Evolutionary conservation across 129 eudicot species (phyloP).

Genomic region (Chrysanthemum seticuspe): DNA sequence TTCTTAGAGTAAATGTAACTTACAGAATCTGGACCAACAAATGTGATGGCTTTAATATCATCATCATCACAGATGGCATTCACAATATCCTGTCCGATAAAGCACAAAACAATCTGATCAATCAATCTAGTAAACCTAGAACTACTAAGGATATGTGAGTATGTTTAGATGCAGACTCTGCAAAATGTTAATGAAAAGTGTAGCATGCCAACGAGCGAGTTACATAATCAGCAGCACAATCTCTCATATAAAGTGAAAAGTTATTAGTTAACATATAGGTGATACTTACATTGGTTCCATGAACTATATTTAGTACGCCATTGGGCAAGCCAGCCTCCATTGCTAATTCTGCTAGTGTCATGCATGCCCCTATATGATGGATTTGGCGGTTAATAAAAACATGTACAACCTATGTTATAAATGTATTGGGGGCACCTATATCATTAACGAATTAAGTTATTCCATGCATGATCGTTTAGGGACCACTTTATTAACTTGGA

Average conservation of each 20-base stretch:
- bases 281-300: conserved; percentile 79
- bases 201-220: conserved; percentile 4
- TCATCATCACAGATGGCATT: conserved; percentile 95
- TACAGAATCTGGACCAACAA: conserved; percentile 91
- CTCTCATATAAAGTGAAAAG: background rate
- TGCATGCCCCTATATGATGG: conserved; percentile 67
- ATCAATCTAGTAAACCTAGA: conserved; percentile 25
- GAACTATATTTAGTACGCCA: conserved; percentile 89
- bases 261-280: background rate
- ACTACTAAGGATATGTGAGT: conserved; percentile 9
- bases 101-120: conserved; percentile 14
- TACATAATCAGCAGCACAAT: background rate
- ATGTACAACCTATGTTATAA: too few relatives aligned
- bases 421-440: too few relatives aligned
- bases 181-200: conserved; percentile 11
- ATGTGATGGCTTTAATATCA: conserved; percentile 83
- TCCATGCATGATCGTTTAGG: too few relatives aligned
- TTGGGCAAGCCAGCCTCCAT: conserved; percentile 98
- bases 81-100: conserved; percentile 64
- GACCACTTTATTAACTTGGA: too few relatives aligned
- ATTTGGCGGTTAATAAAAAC: background rate
- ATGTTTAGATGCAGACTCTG: conserved; percentile 21
- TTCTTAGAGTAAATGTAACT: conserved; percentile 36
- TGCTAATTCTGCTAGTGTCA: conserved; percentile 92
- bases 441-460: too few relatives aligned